Evolutionary conservation across 768 basidiomycete species (phyloP), one percentile per base, ranked within the genome.

Genomic region (Mrakia blollopis): DNA sequence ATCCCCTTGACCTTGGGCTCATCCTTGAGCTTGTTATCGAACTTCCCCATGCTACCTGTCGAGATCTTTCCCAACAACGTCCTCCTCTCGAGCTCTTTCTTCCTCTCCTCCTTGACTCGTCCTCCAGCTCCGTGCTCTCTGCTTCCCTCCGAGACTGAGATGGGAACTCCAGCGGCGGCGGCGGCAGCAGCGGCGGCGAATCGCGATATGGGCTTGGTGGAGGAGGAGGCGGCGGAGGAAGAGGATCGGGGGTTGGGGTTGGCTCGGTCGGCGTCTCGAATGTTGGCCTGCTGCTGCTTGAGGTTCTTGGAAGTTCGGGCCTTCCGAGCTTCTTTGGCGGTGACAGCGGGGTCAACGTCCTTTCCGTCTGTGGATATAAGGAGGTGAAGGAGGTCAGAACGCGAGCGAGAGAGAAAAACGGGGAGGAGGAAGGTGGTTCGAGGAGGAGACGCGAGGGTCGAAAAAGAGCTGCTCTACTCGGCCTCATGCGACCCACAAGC

Each of bases 21-120:
- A 18, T 95, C 95, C 72, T 95, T 91, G 30, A 98, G 87, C 81
- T 87, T 89, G 79, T 89, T 90, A 83, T 98, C 96, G 80, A 97
- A 99, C 80, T 84, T 84, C 79, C 97, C 97, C 90, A 99, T 90
- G 80, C 93, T 95, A 0, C 94, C 97, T 0, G 97, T 99, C 78
- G 94, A 94, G 39, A 86, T 85, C 77, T 92, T 89, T 1, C 91
- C 89, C 16, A 90, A 87, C 11, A 92, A 89, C 35, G 97, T 85
- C 1, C 91, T 90, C 76, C 87, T 87, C 30, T 94, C 91, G 25
- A 98, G 87, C 21, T 92, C 90, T 21, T 82, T 80, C 84, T 93
- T 93, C 32, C 92, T 89, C 67, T 86, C 86, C 83, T 73, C 85
- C 85, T 72, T 85, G 50, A 74, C 70, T 28, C 77, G 68, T 7